Percentiles rank a stretch among this genome's conserved stretches.
phyloP scores from a whole-genome alignment of 345 rosid species.

The Firmiana major region DNA sequence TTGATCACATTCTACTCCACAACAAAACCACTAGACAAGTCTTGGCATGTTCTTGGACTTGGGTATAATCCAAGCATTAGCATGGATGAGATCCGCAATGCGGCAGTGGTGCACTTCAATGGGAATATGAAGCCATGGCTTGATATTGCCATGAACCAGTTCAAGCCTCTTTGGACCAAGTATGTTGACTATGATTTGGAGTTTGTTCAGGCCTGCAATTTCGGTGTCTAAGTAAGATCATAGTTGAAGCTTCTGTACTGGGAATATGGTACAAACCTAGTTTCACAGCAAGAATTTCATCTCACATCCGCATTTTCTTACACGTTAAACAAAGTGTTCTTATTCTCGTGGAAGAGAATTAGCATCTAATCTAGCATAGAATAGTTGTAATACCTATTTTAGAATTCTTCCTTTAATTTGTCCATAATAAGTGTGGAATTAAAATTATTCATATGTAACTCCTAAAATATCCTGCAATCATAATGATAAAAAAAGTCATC shows the following conservation, averaged over 20 bases:
- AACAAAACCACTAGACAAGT: slow-evolving; percentile 86
- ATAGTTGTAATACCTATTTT: neutral
- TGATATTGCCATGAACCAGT: slow-evolving; percentile 94
- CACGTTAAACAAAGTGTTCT: slow-evolving; percentile 15
- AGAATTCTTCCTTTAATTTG: neutral
- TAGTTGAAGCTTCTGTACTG: neutral
- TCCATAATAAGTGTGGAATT: neutral
- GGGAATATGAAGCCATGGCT: slow-evolving; percentile 99
- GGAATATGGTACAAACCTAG: slow-evolving; percentile 5
- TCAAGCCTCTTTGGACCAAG: slow-evolving; percentile 83
- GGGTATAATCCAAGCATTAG: slow-evolving; percentile 96
- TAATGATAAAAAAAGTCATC: neutral
- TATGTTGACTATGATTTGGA: slow-evolving; percentile 84
- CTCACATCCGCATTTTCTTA: slow-evolving; percentile 5
- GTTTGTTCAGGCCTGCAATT: slow-evolving; percentile 91
- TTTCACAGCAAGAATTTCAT: neutral
- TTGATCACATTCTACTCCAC: slow-evolving; percentile 92
- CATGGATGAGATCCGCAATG: slow-evolving; percentile 84
- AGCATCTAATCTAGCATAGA: neutral
- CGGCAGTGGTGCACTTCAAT: slow-evolving; percentile 92
- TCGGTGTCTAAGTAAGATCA: slow-evolving; percentile 46
- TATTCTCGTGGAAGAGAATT: slow-evolving; percentile 11
- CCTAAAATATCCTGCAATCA: neutral
- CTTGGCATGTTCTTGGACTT: slow-evolving; percentile 96
- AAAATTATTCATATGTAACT: neutral